Conservation (phyloP, 805 yeast species). For the Cephaloascus albidus region DNA sequence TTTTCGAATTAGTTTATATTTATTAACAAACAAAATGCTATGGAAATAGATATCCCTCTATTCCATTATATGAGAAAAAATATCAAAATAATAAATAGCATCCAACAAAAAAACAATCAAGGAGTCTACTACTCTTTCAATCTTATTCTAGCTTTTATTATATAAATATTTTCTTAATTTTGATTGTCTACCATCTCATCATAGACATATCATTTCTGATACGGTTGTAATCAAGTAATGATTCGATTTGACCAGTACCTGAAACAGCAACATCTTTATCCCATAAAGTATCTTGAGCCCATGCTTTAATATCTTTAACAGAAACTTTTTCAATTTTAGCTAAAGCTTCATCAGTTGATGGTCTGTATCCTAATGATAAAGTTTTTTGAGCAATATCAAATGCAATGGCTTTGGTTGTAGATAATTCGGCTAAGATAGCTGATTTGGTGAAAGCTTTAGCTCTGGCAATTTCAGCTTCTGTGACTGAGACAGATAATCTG, state of each 20-base stretch:
- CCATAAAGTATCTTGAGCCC: constrained; percentile 75
- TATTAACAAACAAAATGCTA: no score
- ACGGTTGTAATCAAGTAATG: constrained; percentile 74
- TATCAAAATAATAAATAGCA: no score
- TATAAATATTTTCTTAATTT: background rate
- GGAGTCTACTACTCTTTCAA: no score
- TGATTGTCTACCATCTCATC: constrained; percentile 52
- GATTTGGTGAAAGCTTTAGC: constrained; percentile 68
- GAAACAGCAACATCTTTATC: constrained; percentile 77
- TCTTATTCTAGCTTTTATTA: background rate
- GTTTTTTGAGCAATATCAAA: constrained; percentile 50
- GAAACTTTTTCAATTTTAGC: constrained; percentile 56
- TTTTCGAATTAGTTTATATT: no score
- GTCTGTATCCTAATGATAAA: constrained; percentile 52
- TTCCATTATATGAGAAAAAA: no score
- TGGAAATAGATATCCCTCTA: no score
- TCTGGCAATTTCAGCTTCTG: constrained; percentile 70
- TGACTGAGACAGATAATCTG: constrained; percentile 66
- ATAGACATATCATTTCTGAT: constrained; percentile 82
- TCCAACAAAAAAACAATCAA: no score
- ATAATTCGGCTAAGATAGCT: constrained; percentile 40
- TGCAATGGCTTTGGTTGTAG: constrained; percentile 41
- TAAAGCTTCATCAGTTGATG: constrained; percentile 49
- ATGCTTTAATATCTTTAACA: constrained; percentile 48
- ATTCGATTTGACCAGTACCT: constrained; percentile 84